Conservation (phyloP, 306 rosid genomes). For the Delonix regia region DNA sequence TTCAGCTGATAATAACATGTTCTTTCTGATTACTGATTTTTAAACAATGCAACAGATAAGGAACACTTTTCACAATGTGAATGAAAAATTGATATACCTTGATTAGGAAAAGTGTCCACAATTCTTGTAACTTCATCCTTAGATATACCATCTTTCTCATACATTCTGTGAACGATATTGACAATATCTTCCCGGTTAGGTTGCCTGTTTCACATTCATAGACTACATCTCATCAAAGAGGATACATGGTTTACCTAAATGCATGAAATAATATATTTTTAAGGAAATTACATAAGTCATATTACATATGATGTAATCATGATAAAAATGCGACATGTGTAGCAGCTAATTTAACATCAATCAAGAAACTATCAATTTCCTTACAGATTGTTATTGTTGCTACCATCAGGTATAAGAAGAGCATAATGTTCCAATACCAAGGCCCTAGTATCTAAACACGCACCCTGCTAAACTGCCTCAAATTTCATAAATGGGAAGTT, state of each 20-base stretch:
- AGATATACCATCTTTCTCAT: slow-evolving; percentile 87
- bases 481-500: slow-evolving; percentile 18
- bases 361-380: slow-evolving; percentile 1
- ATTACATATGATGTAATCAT: slow-evolving; percentile 16
- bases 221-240: slow-evolving; percentile 43
- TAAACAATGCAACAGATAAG: slow-evolving; percentile 20
- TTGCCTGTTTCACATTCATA: slow-evolving; percentile 76
- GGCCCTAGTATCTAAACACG: slow-evolving; percentile 10
- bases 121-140: slow-evolving; percentile 65
- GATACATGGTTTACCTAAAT: slow-evolving; percentile 27
- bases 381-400: not conserved
- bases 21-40: slow-evolving; percentile 9
- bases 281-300: slow-evolving; percentile 22
- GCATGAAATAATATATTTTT: slow-evolving; percentile 27
- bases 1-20: not conserved
- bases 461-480: not conserved
- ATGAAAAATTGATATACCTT: slow-evolving; percentile 60
- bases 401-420: not conserved
- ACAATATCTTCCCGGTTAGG: slow-evolving; percentile 86
- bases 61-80: not conserved
- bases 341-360: slow-evolving; percentile 24
- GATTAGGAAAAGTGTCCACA: slow-evolving; percentile 82
- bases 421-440: not conserved
- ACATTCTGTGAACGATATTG: slow-evolving; percentile 84
- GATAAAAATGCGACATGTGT: not conserved